Evolutionary conservation across 257 asterid species (phyloP), one percentile per base, ranked within the genome.

Genomic region (Cruciata laevipes): DNA sequence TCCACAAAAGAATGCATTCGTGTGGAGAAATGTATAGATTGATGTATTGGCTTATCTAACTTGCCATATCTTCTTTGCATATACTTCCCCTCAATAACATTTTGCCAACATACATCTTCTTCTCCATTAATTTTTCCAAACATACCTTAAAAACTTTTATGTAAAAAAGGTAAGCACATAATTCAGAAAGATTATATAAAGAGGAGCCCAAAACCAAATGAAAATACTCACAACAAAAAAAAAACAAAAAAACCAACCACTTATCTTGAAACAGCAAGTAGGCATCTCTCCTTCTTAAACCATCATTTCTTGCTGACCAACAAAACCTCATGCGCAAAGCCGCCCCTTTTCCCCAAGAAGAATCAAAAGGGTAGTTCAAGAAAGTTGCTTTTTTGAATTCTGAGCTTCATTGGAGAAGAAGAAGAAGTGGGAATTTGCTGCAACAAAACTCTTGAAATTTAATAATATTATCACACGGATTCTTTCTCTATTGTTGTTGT

Each of bases 221-320:
- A 20, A 53, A 17, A n/a, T 8, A 17, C 24, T 51, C 21, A 16
- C 40, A 33, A 7, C 7, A 37, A 37, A 40, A 18, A 53, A n/a
- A 20, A 59, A 59, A 78, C 68, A 66, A 47, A 62, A 63, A 17
- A 7, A 38, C 35, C 74, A 63, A 25, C 68, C 59, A 38, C 71
- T 69, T 71, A 67, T 72, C 73, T 71, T 70, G 16, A 42, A 66
- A 77, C 17, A 16, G 57, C 24, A 68, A 61, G 35, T 33, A 55
- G 42, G 71, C 79, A 68, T 59, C 69, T 58, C 62, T 57, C 62
- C 62, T 20, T 11, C 31, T 13, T 13, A 60, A 60, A 47, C 73
- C 75, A 78, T 74, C 75, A 78, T 78, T 69, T 71, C 70, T 61
- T 75, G 67, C 75, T 47, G 80, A 72, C 71, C 70, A 77, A 77